Percentiles rank a stretch among this genome's conserved stretches.
Conservation (phyloP, 2,329 filamentous ascomycete species). For the Fusarium pseudocircinatum region DNA sequence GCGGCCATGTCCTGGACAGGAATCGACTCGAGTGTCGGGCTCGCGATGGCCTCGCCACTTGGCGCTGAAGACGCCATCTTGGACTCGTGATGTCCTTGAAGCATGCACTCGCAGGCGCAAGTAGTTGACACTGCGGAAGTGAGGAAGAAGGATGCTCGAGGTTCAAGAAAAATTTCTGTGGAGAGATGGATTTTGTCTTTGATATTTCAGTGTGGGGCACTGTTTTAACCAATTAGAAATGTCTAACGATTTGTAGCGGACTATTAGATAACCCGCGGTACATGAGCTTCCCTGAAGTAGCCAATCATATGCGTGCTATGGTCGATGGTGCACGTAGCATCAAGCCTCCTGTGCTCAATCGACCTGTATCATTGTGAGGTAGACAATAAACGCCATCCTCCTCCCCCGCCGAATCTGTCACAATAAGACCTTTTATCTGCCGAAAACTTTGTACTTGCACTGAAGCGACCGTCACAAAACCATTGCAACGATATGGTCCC, state of each 20-base stretch:
- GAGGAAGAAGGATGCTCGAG: constrained; percentile 31
- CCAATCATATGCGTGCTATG: constrained; percentile 32
- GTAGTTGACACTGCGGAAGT: constrained; percentile 28
- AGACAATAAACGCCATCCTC: constrained; percentile 6
- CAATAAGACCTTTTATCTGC: background rate
- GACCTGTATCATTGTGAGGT: constrained; percentile 22
- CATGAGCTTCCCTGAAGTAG: background rate
- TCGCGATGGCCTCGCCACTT: constrained; percentile 35
- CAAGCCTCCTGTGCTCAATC: constrained; percentile 34
- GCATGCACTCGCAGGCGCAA: constrained; percentile 41
- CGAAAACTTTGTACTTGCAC: background rate
- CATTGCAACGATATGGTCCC: constrained; percentile 54
- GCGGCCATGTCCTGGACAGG: constrained; percentile 40
- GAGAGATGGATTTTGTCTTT: constrained; percentile 38
- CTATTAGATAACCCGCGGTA: background rate
- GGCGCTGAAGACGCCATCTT: constrained; percentile 41
- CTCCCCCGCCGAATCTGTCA: background rate
- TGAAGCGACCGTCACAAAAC: constrained; percentile 5
- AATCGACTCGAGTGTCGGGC: constrained; percentile 27
- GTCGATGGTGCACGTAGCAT: constrained; percentile 20
- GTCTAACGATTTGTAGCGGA: background rate
- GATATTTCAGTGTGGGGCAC: constrained; percentile 21
- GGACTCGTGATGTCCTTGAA: constrained; percentile 23
- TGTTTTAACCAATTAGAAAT: background rate
- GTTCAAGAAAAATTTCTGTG: constrained; percentile 35